Percentiles rank a stretch among this genome's conserved stretches.
Conservation (phyloP, 768 basidiomycete species). For the Pleurotus tuber-regium region DNA sequence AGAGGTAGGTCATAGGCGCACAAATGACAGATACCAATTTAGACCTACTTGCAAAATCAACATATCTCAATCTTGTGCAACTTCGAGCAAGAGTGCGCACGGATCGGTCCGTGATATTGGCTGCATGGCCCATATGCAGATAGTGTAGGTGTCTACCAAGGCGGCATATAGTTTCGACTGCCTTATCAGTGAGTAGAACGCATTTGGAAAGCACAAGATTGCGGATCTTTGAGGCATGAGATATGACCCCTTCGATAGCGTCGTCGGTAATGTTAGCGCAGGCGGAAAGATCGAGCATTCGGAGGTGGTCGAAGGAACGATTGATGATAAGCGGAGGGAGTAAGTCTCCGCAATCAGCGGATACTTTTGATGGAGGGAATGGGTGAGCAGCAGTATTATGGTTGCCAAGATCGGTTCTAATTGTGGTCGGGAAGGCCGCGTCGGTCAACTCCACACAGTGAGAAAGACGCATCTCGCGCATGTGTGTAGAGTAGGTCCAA, state of each 20-base stretch:
- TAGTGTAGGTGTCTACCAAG: conserved; percentile 94
- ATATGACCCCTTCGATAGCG: conserved; percentile 79
- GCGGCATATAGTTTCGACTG: conserved; percentile 79
- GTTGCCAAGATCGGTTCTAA: conserved; percentile 32
- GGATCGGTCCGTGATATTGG: conserved; percentile 85
- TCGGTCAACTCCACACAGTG: conserved; percentile 79
- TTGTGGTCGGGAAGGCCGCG: conserved; percentile 78
- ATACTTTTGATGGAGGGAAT: conserved; percentile 32
- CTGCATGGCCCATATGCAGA: conserved; percentile 91
- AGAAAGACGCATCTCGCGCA: conserved; percentile 90
- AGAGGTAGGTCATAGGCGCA: conserved; percentile 5
- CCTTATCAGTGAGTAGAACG: conserved; percentile 69
- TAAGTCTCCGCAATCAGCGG: conserved; percentile 33
- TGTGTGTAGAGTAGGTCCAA: conserved; percentile 74
- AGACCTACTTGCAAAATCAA: conserved; percentile 91
- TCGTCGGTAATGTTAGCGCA: conserved; percentile 80
- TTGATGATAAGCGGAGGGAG: conserved; percentile 66
- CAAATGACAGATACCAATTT: conserved; percentile 2
- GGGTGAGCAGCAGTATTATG: conserved; percentile 32
- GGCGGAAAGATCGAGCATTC: conserved; percentile 91
- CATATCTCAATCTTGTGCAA: conserved; percentile 89
- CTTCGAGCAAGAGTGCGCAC: conserved; percentile 79
- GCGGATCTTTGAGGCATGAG: conserved; percentile 79
- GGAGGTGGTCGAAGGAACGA: conserved; percentile 75
- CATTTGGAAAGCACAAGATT: conserved; percentile 90